Base-by-base conservation (phyloP, 331 rosid genomes). In the Malus hybrid region DNA sequence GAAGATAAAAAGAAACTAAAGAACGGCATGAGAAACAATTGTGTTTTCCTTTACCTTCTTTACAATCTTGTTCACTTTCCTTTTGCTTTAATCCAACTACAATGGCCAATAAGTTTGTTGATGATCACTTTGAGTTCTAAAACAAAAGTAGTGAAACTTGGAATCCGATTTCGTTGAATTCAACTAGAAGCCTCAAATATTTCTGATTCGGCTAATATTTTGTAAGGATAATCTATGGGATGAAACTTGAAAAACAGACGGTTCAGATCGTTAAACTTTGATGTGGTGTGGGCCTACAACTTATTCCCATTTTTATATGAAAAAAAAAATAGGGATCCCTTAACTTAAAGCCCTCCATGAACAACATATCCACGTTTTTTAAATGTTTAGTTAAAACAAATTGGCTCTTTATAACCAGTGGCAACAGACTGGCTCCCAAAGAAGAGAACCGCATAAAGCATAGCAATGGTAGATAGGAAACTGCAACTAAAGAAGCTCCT, bases 61-160 rank as follows among this genome's bases (percentile, higher is more conserved):
- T 12, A 86, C 81, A 67, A 86, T 80, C 28, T 71, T 83, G 50
- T 85, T 78, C 87, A 73, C 76, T 80, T 75, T 80, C 73, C 19
- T 85, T 85, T 67, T 82, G 86, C 81, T 75, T 85, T 31, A 85
- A 82, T 29, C 86, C 88, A 65, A 68, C 84, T 59, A 86, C 86
- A 76, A 85, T 82, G 42, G 82, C 88, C 64, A 85, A 57, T 71
- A 82, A 85, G 78, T 74, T 79, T 54, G 70, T 57, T 59, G 67
- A 66, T 50, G 81, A 24, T 24, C 24, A 7, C 75, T 73, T 67
- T 31, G 78, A 34, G 22, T 65, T 81, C 86, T 82, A 76, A 33
- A 19, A 67, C 48, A 73, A n/a, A 39, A 66, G 7, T 7, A 16
- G 39, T 36, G 65, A 7, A 65, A 20, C 22, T 67, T 42, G 5